Evolutionary conservation across 1,139 yeast species (phyloP), one percentile per base, ranked within the genome.

Genomic region (Hemisphaericaspora xylanilytica): DNA sequence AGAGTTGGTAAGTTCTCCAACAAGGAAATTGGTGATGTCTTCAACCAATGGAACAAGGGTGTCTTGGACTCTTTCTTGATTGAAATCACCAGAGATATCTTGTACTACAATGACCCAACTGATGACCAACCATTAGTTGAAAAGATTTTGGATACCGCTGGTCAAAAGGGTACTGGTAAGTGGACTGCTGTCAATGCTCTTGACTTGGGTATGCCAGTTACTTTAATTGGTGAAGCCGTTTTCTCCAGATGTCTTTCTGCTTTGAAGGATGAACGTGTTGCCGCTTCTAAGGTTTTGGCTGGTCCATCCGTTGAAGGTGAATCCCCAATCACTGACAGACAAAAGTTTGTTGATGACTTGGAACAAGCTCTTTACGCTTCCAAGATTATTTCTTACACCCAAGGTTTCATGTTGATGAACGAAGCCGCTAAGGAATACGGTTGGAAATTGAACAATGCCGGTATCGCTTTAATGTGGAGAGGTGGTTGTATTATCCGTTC

Each of bases 401-500:
- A 92, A 78, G 98, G 98, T 67, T 92, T 92, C 85, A 92, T 92
- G 97, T 82, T 92, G 67, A 89, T 92, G 73, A 87, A 94, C 68
- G 96, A 92, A 71, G 98, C 98, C 56, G 97, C 96, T 55, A 85
- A 79, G 73, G 96, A 88, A 69, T 92, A 88, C 79, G 83, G 83
- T 61, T 92, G 98, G 98, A 82, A 87, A 68, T 79, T 92, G 68
- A 92, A 92, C 85, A 86, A 87, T 81, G 96, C 97, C 53, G 92
- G 95, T 49, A 92, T 92, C 59, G 98, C 97, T 55, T 81, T 92
- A 63, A 92, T 92, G 98, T 92, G 98, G 98, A 85, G 98, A 81
- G 98, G 98, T 76, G 98, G 98, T 56, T 92, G 98, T 80, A 92
- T 92, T 70, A 92, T 92, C 73, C 87, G 97, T 79, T 92, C 98